Base-by-base conservation (phyloP, 2,329 filamentous ascomycete genomes). In the Elsinoe perseae region DNA sequence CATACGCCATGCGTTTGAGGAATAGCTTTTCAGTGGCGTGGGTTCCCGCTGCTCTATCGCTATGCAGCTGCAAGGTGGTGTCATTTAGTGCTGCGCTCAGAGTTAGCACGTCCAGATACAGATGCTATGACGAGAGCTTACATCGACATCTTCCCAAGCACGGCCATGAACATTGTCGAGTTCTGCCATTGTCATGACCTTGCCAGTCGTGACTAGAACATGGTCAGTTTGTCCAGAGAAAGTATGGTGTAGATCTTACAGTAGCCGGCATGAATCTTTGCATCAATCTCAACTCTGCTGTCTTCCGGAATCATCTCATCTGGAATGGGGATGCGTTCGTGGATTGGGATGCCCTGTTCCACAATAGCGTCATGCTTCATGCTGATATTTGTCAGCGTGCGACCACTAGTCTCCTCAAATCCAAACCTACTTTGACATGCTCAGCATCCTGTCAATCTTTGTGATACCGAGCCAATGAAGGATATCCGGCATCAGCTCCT, bases 391-490 rank as follows among this genome's bases (percentile, higher is more conserved):
- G 57, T 60, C 36, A 60, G 59, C 30, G 9, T 12, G n/a, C 8
- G 23, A 44, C 27, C 28, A 16, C 18, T 43, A 10, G 20, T 16
- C 20, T 16, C 23, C 20, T 2, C 14, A 7, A 16, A 32, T 7
- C 20, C 18, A 30, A n/a, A 65, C 83, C 76, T 68, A 87, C 85
- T 97, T 95, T 73, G 89, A 95, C 93, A 97, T 97, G 75, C 89
- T 95, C 64, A 96, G 77, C 93, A 97, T 98, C 59, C 91, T 81
- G 71, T 98, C 93, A 68, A 98, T 97, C 79, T 97, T 97, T 69
- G 87, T 93, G 68, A 98, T 96, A 60, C 93, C 93, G 27, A 98
- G 81, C 93, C 93, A 97, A 73, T 97, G 93, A 55, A 97, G 79
- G 62, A 97, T 95, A 65, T 67, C 66, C 30, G 93, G 92, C 93